These are phyloP conservation scores for Didymellaceae sp. DNA, from an alignment of 2,329 filamentous ascomycete species.

Conservation along the genomic window DNA sequence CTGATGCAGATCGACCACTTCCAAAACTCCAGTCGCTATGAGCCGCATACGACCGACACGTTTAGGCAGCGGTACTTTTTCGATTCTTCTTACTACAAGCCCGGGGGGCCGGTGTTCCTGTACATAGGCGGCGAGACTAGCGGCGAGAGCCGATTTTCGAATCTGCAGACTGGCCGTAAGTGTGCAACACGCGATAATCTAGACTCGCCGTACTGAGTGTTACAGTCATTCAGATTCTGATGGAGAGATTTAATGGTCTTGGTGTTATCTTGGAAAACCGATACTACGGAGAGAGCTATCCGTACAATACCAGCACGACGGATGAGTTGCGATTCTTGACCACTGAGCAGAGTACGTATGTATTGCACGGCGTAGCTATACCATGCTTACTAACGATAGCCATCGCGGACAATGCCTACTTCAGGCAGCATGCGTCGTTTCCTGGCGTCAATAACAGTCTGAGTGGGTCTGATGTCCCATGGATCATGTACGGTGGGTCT, in stretches of 20 bases:
- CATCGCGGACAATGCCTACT: conserved; percentile 61
- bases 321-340: conserved; percentile 59
- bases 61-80: conserved; percentile 64
- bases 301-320: conserved; percentile 56
- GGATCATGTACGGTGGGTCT: conserved; percentile 56
- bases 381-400: conserved; percentile 26
- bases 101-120: conserved; percentile 60
- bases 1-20: conserved; percentile 54
- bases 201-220: conserved; percentile 14
- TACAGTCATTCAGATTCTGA: conserved; percentile 59
- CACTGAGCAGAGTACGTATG: conserved; percentile 55
- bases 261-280: conserved; percentile 62
- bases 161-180: conserved; percentile 51
- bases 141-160: conserved; percentile 49
- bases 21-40: conserved; percentile 50
- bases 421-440: conserved; percentile 57
- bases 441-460: conserved; percentile 53
- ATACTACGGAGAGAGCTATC: conserved; percentile 59
- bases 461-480: conserved; percentile 54
- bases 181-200: neutral
- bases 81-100: conserved; percentile 60
- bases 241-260: conserved; percentile 61
- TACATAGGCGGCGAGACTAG: conserved; percentile 57
- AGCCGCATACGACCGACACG: conserved; percentile 55
- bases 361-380: no score